phyloP scores from a whole-genome alignment of 1,139 yeast genomes.

The Suhomyces bolitotheri region DNA sequence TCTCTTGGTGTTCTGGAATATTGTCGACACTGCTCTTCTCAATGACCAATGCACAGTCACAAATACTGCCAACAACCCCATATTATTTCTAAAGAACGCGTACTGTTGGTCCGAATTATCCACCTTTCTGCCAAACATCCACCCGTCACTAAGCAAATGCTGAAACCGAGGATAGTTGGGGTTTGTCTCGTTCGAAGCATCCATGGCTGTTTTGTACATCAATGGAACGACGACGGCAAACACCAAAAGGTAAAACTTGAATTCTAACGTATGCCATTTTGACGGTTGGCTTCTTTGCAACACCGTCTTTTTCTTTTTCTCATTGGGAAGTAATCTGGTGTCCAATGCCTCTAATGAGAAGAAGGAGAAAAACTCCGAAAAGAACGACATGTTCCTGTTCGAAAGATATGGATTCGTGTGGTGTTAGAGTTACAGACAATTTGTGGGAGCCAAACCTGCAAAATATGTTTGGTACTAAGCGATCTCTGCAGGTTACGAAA shows the following conservation, averaged over 20 bases:
- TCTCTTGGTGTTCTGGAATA: constrained; percentile 32
- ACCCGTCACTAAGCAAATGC: constrained; percentile 62
- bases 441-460: neutral
- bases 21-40: constrained; percentile 36
- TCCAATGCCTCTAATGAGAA: constrained; percentile 80
- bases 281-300: constrained; percentile 49
- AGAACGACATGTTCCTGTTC: constrained; percentile 13
- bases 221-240: constrained; percentile 74
- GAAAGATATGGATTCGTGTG: neutral
- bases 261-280: constrained; percentile 77
- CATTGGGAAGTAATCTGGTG: constrained; percentile 65
- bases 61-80: constrained; percentile 58
- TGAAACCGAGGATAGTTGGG: constrained; percentile 71
- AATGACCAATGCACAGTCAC: constrained; percentile 53
- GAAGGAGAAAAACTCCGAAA: constrained; percentile 36
- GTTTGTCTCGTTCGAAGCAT: constrained; percentile 74
- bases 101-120: constrained; percentile 93
- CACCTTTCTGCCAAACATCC: constrained; percentile 78
- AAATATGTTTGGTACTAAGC: neutral
- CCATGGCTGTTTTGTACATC: constrained; percentile 79
- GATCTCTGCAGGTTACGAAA: neutral
- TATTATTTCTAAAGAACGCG: constrained; percentile 79
- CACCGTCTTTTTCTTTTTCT: constrained; percentile 39
- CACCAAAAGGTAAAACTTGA: constrained; percentile 60
- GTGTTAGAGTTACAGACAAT: neutral